Base-by-base conservation (phyloP, 176 grass and related monocot species). In the Oryza meyeriana region DNA sequence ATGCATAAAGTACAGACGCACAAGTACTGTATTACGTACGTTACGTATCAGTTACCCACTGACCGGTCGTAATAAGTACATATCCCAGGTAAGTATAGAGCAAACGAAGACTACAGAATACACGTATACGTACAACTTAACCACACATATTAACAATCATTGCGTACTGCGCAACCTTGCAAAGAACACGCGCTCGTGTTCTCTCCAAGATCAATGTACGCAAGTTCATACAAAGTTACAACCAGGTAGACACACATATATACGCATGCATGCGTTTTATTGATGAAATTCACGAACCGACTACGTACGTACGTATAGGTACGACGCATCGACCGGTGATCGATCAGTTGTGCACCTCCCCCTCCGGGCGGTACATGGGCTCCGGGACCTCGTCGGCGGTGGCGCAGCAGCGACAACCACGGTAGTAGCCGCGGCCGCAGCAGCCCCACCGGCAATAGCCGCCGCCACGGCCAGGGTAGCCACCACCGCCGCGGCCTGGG, bases 361-460 rank as follows among this genome's bases (percentile, higher is more conserved):
- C 61, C 84, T 92, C 83, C 0, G 90, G 76, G 42, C 83, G 87
- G 64, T 93, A 93, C 87, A 83, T 86, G 80, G 86, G 80, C 87
- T 93, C 84, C 16, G 91, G 91, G 13, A 90, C 39, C 76, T 90
- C 65, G 34, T 90, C 83, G 32, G 84, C 55, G 25, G 57, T 79
- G 44, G 70, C 45, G 80, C 90, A 93, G 90, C 90, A 93, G 2
- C 79, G 79, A 79, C 90, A 89, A 34, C 84, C 87, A 4, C 87
- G 84, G 32, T 38, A 70, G 79, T 81, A 90, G 12, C 84, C 38
- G 22, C 61, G 87, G 68, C 79, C 83, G 34, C 59, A 33, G 69
- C 90, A 92, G 41, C 90, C 89, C 0, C 87, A 87, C 75, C 71
- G 63, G 70, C 57, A 44, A 2, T 52, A 48, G 3, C 79, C 64